Percentiles rank a stretch among this genome's conserved stretches.
Evolutionary conservation across 306 rosid species (phyloP).

Genomic region (Trifolium pratense): DNA sequence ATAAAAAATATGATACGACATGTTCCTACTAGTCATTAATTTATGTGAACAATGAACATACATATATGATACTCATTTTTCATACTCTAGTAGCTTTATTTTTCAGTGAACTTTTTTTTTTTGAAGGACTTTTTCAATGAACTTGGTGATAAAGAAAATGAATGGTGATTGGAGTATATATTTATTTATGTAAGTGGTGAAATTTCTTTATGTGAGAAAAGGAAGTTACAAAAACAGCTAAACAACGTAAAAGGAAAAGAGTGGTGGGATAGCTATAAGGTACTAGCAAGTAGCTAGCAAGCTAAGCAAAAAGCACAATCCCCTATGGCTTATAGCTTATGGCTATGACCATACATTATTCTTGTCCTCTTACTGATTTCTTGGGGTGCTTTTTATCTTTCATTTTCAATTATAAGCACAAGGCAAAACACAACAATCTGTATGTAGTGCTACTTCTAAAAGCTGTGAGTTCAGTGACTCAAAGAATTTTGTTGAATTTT

Average conservation of each 20-base stretch:
- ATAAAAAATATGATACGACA: neutral
- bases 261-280: constrained; percentile 42
- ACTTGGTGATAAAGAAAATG: neutral
- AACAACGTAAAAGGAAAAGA: constrained; percentile 39
- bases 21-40: neutral
- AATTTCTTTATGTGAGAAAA: constrained; percentile 28
- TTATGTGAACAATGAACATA: neutral
- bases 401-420: constrained; percentile 29
- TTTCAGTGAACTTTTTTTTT: neutral
- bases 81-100: neutral
- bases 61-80: neutral
- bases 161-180: constrained; percentile 16
- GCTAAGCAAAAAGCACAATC: constrained; percentile 37
- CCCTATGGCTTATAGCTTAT: constrained; percentile 11
- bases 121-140: too few relatives aligned
- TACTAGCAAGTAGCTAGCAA: neutral
- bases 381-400: constrained; percentile 50
- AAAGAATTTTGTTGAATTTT: constrained; percentile 30
- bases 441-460: constrained; percentile 47
- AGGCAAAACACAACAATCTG: constrained; percentile 4
- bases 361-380: constrained; percentile 36
- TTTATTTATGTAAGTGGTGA: constrained; percentile 40
- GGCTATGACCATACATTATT: neutral
- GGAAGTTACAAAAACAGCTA: constrained; percentile 37
- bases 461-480: constrained; percentile 45